Base-by-base conservation (phyloP, 1,284 basidiomycete genomes). In the Leucoagaricus sp. region DNA sequence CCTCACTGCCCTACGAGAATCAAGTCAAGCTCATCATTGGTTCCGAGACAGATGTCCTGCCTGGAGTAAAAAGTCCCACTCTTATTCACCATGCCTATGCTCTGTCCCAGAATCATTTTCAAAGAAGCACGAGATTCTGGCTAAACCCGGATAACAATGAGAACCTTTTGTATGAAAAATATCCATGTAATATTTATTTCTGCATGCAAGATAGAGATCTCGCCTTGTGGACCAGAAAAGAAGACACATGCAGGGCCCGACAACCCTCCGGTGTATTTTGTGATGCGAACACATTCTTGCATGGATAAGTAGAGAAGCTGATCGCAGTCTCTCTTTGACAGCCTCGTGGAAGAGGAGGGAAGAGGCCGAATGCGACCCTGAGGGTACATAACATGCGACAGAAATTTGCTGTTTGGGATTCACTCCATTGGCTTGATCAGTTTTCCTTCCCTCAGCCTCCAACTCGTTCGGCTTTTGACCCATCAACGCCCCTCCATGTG, bases 331-430 rank as follows among this genome's bases (percentile, higher is more conserved):
- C 7, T 41, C 29, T 26, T 44, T 44, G 21, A 34, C 38, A 31
- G 28, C 38, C 54, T 36, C 47, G 23, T 53, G 51, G 42, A 33
- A 53, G 29, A 38, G 33, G 4, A 19, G 21, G 47, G 47, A 49
- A 49, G 28, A 2, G 25, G 28, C 54, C 54, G 47, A 19, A 31
- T 40, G 45, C 13, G 47, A 49, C 48, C 54, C 47, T 55, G 41
- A 44, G 47, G 41, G 40, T 7, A 21, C 31, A 45, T 15, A 41
- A 34, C 44, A 25, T 36, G 26, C 38, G 40, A 51, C 19, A 52
- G 28, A 52, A 41, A 17, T 21, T 26, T 23, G 12, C 40, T 15
- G 46, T 15, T 42, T 23, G 31, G 34, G 19, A 15, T 44, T 34
- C 26, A 44, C 21, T 40, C 34, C 40, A 52, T 52, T 34, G 49